Conservation (phyloP, 805 yeast genomes). For the Ogataea wickerhamii region DNA sequence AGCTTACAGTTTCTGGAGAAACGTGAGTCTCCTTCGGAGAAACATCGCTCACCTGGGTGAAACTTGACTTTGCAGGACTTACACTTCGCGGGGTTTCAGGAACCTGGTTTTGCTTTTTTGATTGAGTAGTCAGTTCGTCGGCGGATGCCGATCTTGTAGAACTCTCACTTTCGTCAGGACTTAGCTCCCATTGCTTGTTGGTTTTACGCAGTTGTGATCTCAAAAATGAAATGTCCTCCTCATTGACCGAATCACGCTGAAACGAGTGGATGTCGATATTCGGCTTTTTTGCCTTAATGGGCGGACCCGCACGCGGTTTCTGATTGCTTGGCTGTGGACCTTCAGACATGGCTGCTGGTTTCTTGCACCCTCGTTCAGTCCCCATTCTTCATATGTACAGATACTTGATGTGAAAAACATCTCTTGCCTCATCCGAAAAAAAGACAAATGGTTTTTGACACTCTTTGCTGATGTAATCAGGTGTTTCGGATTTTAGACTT, state of each 20-base stretch:
- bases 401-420: too few relatives aligned
- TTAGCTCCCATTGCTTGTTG: conserved; percentile 5
- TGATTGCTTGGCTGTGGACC: not conserved
- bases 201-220: conserved; percentile 17
- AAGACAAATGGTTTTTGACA: too few relatives aligned
- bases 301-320: conserved; percentile 11
- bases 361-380: too few relatives aligned
- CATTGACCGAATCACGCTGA: not conserved
- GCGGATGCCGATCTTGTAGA: not conserved
- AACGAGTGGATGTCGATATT: conserved; percentile 1
- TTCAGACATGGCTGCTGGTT: not conserved
- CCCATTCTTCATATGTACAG: too few relatives aligned
- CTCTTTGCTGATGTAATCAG: too few relatives aligned
- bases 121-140: too few relatives aligned
- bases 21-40: not conserved
- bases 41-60: not conserved
- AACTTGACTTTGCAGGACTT: not conserved
- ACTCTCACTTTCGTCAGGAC: conserved; percentile 5
- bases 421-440: too few relatives aligned
- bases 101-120: too few relatives aligned
- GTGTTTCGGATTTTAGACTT: too few relatives aligned
- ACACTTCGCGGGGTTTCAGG: not conserved
- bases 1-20: not conserved
- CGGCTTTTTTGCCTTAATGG: conserved; percentile 26
- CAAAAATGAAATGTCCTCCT: conserved; percentile 12